phyloP scores from a whole-genome alignment of 2,329 filamentous ascomycete species.

The Trichoderma sp. region DNA sequence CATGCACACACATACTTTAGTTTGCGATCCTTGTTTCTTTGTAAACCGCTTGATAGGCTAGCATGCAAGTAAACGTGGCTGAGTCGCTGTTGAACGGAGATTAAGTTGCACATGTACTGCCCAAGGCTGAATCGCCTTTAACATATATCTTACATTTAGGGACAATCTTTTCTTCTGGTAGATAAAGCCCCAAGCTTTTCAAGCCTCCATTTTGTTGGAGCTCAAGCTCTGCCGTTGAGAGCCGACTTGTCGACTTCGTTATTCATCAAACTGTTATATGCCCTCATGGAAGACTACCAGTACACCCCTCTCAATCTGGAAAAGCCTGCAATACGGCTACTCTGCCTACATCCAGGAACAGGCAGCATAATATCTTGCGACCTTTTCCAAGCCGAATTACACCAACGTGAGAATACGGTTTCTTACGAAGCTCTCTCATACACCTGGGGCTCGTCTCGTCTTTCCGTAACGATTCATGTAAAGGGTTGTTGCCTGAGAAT shows the following conservation, averaged over 20 bases:
- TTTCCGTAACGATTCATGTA: background rate
- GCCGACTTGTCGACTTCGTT: background rate
- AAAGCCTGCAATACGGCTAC: background rate
- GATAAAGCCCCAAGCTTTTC: too few species aligned
- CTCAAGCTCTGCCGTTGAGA: background rate
- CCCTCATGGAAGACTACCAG: background rate
- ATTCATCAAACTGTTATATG: background rate
- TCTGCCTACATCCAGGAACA: background rate
- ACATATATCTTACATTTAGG: too few species aligned
- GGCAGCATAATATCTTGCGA: background rate
- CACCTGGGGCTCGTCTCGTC: background rate
- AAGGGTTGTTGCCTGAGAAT: background rate
- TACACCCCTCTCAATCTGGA: background rate
- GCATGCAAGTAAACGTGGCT: background rate
- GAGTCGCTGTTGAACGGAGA: too few species aligned
- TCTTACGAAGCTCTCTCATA: slow-evolving; percentile 20
- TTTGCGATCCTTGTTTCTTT: too few species aligned
- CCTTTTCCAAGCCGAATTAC: background rate
- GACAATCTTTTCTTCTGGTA: background rate
- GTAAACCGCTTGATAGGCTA: too few species aligned
- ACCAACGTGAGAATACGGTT: background rate
- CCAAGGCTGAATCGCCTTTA: background rate
- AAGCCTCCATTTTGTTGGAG: too few species aligned
- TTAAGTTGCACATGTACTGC: background rate
- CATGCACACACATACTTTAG: too few species aligned